Evolutionary conservation across 495 filamentous ascomycete species (phyloP), one percentile per base, ranked within the genome.

Genomic region (Peziza echinospora): DNA sequence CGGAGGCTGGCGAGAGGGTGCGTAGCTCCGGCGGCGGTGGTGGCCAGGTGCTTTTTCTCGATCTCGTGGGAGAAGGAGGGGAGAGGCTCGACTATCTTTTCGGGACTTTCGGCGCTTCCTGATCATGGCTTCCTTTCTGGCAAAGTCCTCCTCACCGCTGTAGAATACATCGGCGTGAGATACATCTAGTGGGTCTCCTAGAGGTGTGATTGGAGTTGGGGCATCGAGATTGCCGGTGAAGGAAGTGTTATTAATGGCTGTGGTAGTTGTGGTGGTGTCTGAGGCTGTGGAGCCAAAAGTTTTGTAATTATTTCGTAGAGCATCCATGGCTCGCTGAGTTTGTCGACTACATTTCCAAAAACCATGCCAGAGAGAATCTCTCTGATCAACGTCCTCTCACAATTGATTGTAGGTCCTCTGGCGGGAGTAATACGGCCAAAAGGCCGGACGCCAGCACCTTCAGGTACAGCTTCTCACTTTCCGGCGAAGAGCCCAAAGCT

Each of bases 321-420:
- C 53, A 93, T 71, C 78, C 79, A 83, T 21, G 80, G 78, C 63
- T 94, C 77, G 56, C 78, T 87, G 49, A 78, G 66, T 57, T 71
- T 84, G 47, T 76, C 75, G 45, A 96, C 64, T 44, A 73, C 67
- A 45, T 80, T 82, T 17, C 81, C 80, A 34, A 97, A 63, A 17
- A 94, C 80, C 60, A 86, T 73, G 53, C 91, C 81, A 5, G 82
- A 81, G 41, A 96, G 64, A 22, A 94, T 73, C 60, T 94, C 85
- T 34, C 75, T 72, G 47, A 94, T 77, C 42, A 97, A 67, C 6
- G 78, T 68, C 16, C 81, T 75, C 54, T 94, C 64, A 58, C 83
- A 92, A 42, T 67, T 72, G 91, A 94, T 55, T 85, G 76, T 8
- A 96, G 70, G 53, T 96, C 86, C 58, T 94, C 86, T 16, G 82